These are phyloP conservation scores for Cutaneotrichosporon sp. DNA, from an alignment of 1,284 basidiomycete genomes.

Conservation along the genomic window DNA sequence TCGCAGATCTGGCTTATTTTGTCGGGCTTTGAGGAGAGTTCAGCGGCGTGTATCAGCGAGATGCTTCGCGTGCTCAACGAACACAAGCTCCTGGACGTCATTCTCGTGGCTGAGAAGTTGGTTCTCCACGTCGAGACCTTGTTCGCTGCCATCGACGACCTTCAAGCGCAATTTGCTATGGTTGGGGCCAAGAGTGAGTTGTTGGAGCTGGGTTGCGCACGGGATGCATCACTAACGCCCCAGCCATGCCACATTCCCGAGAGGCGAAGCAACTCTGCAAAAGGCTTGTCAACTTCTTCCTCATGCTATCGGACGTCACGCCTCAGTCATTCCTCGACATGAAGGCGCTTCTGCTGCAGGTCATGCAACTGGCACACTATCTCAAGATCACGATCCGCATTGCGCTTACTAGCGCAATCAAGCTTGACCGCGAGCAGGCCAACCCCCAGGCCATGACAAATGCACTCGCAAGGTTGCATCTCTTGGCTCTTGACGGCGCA, in stretches of 20 bases:
- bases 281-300: constrained; percentile 98
- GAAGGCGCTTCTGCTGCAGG: constrained; percentile 93
- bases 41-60: constrained; percentile 98
- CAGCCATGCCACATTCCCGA: constrained; percentile 95
- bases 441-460: constrained; percentile 78
- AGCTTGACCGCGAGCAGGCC: constrained; percentile 85
- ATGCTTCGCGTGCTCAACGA: constrained; percentile 98
- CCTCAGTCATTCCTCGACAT: constrained; percentile 64
- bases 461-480: constrained; percentile 88
- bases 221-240: constrained; percentile 1
- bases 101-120: constrained; percentile 97
- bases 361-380: constrained; percentile 97
- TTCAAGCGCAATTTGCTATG: constrained; percentile 83
- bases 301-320: constrained; percentile 68
- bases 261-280: constrained; percentile 98
- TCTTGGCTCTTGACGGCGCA: constrained; percentile 81
- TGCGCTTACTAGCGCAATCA: constrained; percentile 91
- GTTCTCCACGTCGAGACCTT: constrained; percentile 97
- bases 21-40: constrained; percentile 96
- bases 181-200: constrained; percentile 75
- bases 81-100: constrained; percentile 91
- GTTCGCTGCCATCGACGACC: constrained; percentile 94
- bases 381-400: constrained; percentile 99
- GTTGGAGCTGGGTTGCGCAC: constrained; percentile 29
- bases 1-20: constrained; percentile 99